Evolutionary conservation across 352 stramenopile genomes (phyloP).

Genomic region (Pythium brachiatum): DNA sequence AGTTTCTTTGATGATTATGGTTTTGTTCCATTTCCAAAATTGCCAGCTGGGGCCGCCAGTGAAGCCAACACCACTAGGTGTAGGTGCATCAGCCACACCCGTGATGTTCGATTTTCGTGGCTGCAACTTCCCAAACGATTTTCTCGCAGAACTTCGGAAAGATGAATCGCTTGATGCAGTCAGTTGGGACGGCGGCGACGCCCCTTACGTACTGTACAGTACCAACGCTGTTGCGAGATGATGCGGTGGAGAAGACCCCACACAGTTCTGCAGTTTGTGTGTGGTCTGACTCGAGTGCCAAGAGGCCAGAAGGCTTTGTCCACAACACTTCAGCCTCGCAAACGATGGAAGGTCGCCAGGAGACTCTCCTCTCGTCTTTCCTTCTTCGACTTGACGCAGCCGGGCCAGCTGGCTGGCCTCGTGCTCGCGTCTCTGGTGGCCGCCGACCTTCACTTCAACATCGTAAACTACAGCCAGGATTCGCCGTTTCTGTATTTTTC

Average conservation of each 20-base stretch:
- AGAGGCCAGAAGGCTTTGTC: background rate
- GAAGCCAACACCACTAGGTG: background rate
- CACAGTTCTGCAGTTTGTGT: background rate
- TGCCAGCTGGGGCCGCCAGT: background rate
- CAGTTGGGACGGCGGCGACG: background rate
- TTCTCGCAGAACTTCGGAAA: background rate
- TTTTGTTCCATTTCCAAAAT: background rate
- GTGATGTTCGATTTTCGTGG: conserved; percentile 3
- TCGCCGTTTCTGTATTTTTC: conserved; percentile 26
- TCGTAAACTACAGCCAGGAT: conserved; percentile 22
- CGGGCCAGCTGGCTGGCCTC: background rate
- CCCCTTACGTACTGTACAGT: background rate
- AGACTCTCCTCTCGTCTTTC: conserved; percentile 4
- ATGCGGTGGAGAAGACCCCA: background rate
- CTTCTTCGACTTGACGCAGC: conserved; percentile 27
- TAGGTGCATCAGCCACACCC: background rate
- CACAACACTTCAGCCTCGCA: background rate
- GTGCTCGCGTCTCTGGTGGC: conserved; percentile 1
- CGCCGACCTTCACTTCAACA: conserved; percentile 26
- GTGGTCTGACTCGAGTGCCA: background rate
- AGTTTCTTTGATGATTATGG: background rate
- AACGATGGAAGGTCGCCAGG: conserved; percentile 23
- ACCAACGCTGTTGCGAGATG: background rate
- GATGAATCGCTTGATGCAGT: conserved; percentile 2
- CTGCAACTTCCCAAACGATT: conserved; percentile 5